These are phyloP conservation scores for Mycothermus thermophilus DNA, from an alignment of 495 filamentous ascomycete species.

Conservation along the genomic window DNA sequence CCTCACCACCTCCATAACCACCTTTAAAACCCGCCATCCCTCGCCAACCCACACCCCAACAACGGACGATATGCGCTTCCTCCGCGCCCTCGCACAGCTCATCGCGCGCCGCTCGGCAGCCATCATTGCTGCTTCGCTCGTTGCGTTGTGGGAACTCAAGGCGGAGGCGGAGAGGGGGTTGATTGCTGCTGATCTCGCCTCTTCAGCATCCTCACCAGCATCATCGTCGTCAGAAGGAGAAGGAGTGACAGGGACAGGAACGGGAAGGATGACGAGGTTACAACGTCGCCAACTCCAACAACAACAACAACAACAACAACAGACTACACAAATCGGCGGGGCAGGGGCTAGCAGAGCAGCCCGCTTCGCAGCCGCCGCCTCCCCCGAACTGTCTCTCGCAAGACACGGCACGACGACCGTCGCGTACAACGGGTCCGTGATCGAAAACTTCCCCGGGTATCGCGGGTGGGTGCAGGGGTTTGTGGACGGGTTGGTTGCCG, in stretches of 20 bases:
- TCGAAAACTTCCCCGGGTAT: constrained; percentile 51
- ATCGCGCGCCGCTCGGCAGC: constrained; percentile 48
- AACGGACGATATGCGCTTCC: constrained; percentile 34
- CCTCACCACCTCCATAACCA: constrained; percentile 17
- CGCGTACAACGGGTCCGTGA: constrained; percentile 50
- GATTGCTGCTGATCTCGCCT: neutral
- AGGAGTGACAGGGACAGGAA: too few relatives aligned
- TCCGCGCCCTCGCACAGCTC: constrained; percentile 39
- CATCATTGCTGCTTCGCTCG: constrained; percentile 47
- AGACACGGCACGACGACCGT: constrained; percentile 26
- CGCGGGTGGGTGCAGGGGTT: constrained; percentile 32
- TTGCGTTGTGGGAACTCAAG: constrained; percentile 47
- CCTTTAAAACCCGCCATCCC: constrained; percentile 34
- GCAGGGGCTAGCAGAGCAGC: too few relatives aligned
- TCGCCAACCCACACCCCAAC: constrained; percentile 24
- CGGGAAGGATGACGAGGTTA: too few relatives aligned
- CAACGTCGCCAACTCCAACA: too few relatives aligned
- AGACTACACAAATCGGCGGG: too few relatives aligned
- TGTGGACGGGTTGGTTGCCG: constrained; percentile 33
- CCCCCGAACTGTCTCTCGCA: constrained; percentile 12
- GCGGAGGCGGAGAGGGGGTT: constrained; percentile 29
- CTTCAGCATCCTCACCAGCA: neutral
- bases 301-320: too few relatives aligned
- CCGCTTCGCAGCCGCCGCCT: constrained; percentile 10
- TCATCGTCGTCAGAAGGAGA: too few relatives aligned